Percentiles rank a stretch among this genome's conserved stretches.
Conservation (phyloP, 2,329 filamentous ascomycete genomes). For the Ophiognomonia clavigignenti-juglandacearum region DNA sequence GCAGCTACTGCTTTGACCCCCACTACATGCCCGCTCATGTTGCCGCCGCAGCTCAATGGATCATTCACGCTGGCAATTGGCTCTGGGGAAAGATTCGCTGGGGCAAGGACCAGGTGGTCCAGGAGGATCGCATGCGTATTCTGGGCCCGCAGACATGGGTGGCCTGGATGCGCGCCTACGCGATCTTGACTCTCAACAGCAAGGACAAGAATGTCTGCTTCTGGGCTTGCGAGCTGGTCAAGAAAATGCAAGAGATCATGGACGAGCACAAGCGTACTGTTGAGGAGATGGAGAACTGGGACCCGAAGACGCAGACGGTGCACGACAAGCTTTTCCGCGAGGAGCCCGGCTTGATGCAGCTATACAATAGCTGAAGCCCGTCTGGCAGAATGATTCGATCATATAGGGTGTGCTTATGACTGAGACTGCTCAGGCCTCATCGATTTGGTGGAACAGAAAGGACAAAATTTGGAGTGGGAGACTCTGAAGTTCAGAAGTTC, state of each 20-base stretch:
- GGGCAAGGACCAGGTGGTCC: neutral
- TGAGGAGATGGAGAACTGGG: neutral
- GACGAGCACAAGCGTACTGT: neutral
- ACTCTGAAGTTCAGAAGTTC: too few species aligned
- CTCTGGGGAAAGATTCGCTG: neutral
- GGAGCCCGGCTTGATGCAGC: too few species aligned
- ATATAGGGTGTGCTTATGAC: too few species aligned
- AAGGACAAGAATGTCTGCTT: neutral
- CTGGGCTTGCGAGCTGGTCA: neutral
- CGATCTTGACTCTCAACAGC: too few species aligned
- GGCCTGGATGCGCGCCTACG: neutral
- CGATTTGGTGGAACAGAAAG: too few species aligned
- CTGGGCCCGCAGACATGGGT: neutral
- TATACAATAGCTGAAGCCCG: too few species aligned
- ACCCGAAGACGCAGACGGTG: neutral
- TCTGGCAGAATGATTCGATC: too few species aligned
- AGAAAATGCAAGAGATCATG: neutral
- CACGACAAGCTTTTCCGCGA: too few species aligned
- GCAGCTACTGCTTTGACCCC: neutral
- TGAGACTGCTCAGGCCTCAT: too few species aligned
- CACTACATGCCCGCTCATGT: neutral
- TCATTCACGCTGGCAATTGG: neutral
- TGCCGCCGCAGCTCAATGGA: neutral
- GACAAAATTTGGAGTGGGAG: too few species aligned
- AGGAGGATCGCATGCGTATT: too few species aligned